Evolutionary conservation across 805 yeast species (phyloP).

Genomic region (Torulaspora microellipsoides): DNA sequence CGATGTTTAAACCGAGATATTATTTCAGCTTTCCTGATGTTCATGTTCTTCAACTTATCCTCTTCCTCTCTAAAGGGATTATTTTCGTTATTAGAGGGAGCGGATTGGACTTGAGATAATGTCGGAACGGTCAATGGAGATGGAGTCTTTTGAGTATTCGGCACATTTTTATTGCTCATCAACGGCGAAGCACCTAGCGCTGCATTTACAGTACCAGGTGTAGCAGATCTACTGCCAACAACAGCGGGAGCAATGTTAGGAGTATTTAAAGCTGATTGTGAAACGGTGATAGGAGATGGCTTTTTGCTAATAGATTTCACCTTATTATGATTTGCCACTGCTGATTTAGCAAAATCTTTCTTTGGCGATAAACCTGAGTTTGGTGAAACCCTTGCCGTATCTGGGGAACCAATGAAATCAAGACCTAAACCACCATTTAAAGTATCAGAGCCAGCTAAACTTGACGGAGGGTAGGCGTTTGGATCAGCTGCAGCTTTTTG

Average conservation of each 20-base stretch:
- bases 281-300: slow-evolving; percentile 16
- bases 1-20: slow-evolving; percentile 34
- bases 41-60: slow-evolving; percentile 25
- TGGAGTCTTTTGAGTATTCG: slow-evolving; percentile 15
- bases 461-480: slow-evolving; percentile 4
- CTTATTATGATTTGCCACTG: slow-evolving; percentile 8
- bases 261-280: slow-evolving; percentile 11
- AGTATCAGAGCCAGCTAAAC: slow-evolving; percentile 6
- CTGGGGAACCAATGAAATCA: slow-evolving; percentile 23
- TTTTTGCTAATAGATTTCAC: slow-evolving; percentile 10
- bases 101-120: slow-evolving; percentile 5
- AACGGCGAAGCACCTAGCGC: slow-evolving; percentile 14
- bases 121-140: slow-evolving; percentile 19
- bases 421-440: slow-evolving; percentile 12
- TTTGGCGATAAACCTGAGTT: slow-evolving; percentile 15
- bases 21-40: slow-evolving; percentile 31
- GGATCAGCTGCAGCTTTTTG: slow-evolving; percentile 8
- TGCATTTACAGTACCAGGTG: slow-evolving; percentile 18
- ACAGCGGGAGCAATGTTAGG: slow-evolving; percentile 13
- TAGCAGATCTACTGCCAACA: slow-evolving; percentile 19
- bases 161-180: slow-evolving; percentile 2
- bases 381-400: slow-evolving; percentile 14
- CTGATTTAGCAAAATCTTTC: slow-evolving; percentile 11
- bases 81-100: slow-evolving; percentile 11
- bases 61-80: slow-evolving; percentile 33